A percentile compares a stretch with the other conserved stretches of the same genome.
These are phyloP conservation scores for Leccinum pachyderme DNA, from an alignment of 1,284 basidiomycete genomes.

Conservation along the genomic window DNA sequence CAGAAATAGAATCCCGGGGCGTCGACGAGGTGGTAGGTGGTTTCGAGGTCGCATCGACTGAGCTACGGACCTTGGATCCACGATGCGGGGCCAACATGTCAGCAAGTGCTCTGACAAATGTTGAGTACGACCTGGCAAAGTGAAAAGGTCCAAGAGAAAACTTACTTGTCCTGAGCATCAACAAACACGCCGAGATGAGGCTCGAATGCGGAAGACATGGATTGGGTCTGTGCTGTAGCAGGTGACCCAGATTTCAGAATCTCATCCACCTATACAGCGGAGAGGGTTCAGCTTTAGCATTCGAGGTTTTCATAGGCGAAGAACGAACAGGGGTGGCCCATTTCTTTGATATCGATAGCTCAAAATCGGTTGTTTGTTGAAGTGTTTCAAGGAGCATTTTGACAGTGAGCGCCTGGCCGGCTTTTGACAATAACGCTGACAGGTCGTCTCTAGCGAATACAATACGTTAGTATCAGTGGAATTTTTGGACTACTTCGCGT, in stretches of 20 bases:
- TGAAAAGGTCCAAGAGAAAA: not conserved
- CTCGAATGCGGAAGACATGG: slow-evolving; percentile 87
- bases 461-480: not conserved
- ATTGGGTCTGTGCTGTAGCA: slow-evolving; percentile 47
- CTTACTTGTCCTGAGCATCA: slow-evolving; percentile 91
- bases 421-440: slow-evolving; percentile 62
- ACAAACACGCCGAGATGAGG: slow-evolving; percentile 91
- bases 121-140: not conserved
- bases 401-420: slow-evolving; percentile 71
- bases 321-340: slow-evolving; percentile 71
- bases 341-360: slow-evolving; percentile 73
- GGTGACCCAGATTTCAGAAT: slow-evolving; percentile 56
- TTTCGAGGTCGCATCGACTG: slow-evolving; percentile 51
- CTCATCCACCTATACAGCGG: slow-evolving; percentile 48
- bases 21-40: slow-evolving; percentile 35
- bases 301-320: not conserved
- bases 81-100: slow-evolving; percentile 84
- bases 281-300: not conserved
- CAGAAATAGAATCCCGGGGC: slow-evolving; percentile 36
- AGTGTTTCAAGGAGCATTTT: slow-evolving; percentile 80
- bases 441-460: slow-evolving; percentile 61
- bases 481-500: slow-evolving; percentile 10
- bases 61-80: slow-evolving; percentile 60
- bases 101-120: slow-evolving; percentile 55
- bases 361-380: slow-evolving; percentile 85